phyloP scores from a whole-genome alignment of 2,329 filamentous ascomycete genomes.

The Tolypocladium inflatum region DNA sequence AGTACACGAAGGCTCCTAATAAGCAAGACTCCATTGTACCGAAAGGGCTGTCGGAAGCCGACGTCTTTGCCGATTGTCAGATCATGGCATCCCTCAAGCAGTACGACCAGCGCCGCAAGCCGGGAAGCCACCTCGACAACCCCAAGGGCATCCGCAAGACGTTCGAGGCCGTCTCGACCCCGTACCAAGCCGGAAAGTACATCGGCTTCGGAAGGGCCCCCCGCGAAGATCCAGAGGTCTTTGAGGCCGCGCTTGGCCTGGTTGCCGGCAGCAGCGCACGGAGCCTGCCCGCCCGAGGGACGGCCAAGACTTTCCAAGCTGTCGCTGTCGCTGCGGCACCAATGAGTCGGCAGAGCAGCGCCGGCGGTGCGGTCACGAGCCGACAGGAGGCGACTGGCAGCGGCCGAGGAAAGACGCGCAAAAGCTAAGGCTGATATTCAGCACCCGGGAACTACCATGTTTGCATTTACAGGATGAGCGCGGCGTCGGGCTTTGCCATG shows the following conservation, averaged over 20 bases:
- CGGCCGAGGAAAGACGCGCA: constrained; percentile 35
- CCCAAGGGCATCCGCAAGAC: constrained; percentile 43
- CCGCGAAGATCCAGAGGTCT: constrained; percentile 36
- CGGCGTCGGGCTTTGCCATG: constrained; percentile 4
- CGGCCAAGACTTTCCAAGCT: constrained; percentile 10
- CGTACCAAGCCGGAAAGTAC: constrained; percentile 36
- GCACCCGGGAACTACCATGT: neutral
- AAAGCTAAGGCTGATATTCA: constrained; percentile 10
- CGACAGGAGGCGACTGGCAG: constrained; percentile 41
- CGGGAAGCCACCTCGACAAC: constrained; percentile 46
- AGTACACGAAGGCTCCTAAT: constrained; percentile 49
- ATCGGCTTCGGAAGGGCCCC: constrained; percentile 36
- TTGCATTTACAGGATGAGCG: constrained; percentile 1
- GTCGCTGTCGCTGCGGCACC: constrained; percentile 26
- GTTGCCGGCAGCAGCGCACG: constrained; percentile 31
- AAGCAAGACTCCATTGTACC: constrained; percentile 48
- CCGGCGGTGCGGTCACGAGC: constrained; percentile 47
- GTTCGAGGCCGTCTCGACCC: constrained; percentile 43
- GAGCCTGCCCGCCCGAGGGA: constrained; percentile 26
- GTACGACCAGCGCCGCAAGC: constrained; percentile 43
- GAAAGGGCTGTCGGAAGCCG: constrained; percentile 37
- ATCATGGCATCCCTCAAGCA: constrained; percentile 50
- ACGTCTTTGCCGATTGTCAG: constrained; percentile 44
- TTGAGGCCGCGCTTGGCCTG: constrained; percentile 41
- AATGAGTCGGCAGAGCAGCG: constrained; percentile 48